These are phyloP conservation scores for Torulaspora maleeae DNA, from an alignment of 805 yeast species.

Conservation along the genomic window DNA sequence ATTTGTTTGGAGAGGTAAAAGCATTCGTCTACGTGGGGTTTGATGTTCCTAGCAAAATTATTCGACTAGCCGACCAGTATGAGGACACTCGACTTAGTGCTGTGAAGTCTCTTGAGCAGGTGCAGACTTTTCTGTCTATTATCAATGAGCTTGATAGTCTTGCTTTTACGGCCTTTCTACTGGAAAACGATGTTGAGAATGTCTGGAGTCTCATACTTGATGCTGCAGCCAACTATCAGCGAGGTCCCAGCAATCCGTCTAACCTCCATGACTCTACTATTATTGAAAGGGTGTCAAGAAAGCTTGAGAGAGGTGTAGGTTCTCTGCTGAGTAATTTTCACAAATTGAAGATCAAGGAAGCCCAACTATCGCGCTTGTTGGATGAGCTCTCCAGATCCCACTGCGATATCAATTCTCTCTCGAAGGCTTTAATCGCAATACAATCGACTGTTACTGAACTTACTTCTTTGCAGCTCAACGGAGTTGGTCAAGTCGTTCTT, in stretches of 20 bases:
- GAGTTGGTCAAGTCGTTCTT: not conserved
- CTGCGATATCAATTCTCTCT: not conserved
- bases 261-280: conserved; percentile 18
- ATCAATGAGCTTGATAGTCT: conserved; percentile 35
- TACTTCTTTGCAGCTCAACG: not conserved
- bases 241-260: conserved; percentile 31
- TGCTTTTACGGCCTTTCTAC: conserved; percentile 40
- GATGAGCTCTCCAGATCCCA: not conserved
- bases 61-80: conserved; percentile 45
- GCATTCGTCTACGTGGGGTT: conserved; percentile 47
- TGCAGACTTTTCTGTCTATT: conserved; percentile 39
- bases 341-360: not conserved
- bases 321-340: conserved; percentile 28
- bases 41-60: conserved; percentile 52
- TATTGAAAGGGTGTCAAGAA: conserved; percentile 27
- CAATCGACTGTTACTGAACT: conserved; percentile 8
- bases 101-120: conserved; percentile 47
- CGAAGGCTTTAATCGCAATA: not conserved
- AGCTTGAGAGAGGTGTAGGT: conserved; percentile 38
- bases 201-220: conserved; percentile 36
- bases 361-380: not conserved
- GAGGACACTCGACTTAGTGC: conserved; percentile 56
- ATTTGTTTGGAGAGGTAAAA: conserved; percentile 50
- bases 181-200: conserved; percentile 35
- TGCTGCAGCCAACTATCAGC: conserved; percentile 50